phyloP scores from a whole-genome alignment of 2,329 filamentous ascomycete genomes.

The Chaetothyriales sp. region DNA sequence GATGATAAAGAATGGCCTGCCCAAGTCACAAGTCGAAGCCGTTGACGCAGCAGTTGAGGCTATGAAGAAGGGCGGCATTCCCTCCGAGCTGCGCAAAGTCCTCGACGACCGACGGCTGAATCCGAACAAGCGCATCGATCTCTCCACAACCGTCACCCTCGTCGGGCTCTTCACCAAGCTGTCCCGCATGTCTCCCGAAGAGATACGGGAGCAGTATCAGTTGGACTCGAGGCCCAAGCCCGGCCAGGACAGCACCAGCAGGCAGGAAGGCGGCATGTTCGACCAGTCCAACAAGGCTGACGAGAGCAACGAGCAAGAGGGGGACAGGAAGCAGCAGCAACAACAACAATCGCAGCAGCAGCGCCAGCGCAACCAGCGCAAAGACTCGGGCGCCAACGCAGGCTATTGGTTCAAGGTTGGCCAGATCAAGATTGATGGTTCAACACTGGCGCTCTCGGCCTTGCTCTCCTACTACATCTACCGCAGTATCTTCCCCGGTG shows the following conservation, averaged over 20 bases:
- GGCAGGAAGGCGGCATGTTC: conserved; percentile 10
- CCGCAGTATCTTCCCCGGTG: conserved; percentile 49
- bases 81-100: conserved; percentile 50
- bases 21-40: conserved; percentile 44
- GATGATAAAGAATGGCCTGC: conserved; percentile 43
- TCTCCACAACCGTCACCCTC: conserved; percentile 46
- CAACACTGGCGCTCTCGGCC: conserved; percentile 40
- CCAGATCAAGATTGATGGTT: conserved; percentile 39
- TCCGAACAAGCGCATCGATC: conserved; percentile 30
- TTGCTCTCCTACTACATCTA: conserved; percentile 50
- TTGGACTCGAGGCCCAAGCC: conserved; percentile 12
- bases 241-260: conserved; percentile 6
- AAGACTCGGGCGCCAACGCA: conserved; percentile 17
- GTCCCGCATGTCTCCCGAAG: conserved; percentile 36
- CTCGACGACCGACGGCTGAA: conserved; percentile 39
- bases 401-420: conserved; percentile 21
- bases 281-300: conserved; percentile 17
- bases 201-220: conserved; percentile 22
- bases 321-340: conserved; percentile 15
- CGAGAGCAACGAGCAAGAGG: conserved; percentile 19
- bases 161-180: conserved; percentile 42
- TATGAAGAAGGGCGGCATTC: conserved; percentile 54
- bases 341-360: conserved; percentile 21
- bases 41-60: conserved; percentile 46
- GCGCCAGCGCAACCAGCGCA: conserved; percentile 25